A percentile compares a stretch with the other conserved stretches of the same genome.
These are phyloP conservation scores for Ogataea nonfermentans DNA, from an alignment of 805 yeast genomes.

Conservation along the genomic window DNA sequence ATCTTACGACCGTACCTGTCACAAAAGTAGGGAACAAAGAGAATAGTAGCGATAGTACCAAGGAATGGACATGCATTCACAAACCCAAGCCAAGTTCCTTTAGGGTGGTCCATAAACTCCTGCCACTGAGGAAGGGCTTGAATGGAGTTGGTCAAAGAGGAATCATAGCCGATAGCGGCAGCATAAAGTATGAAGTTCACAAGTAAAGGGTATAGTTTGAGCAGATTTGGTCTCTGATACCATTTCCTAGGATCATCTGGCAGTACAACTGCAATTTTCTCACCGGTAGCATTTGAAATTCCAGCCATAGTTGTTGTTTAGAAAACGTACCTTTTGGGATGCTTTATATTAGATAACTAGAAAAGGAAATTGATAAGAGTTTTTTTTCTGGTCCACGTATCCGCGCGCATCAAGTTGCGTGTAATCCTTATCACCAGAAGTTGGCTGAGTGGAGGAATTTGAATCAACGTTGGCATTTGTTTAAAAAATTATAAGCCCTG, in stretches of 20 bases:
- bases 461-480: too few species aligned
- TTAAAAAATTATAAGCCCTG: too few species aligned
- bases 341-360: too few species aligned
- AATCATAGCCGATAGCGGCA: conserved; percentile 18
- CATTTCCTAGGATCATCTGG: conserved; percentile 16
- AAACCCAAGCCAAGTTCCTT: conserved; percentile 19
- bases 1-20: conserved; percentile 15
- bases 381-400: too few species aligned
- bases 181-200: conserved; percentile 14
- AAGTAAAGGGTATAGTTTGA: conserved; percentile 10
- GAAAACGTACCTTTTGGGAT: too few species aligned
- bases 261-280: conserved; percentile 11
- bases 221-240: conserved; percentile 16
- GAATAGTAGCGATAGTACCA: conserved; percentile 13
- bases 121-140: conserved; percentile 16
- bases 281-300: conserved; percentile 11
- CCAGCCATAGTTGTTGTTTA: too few species aligned
- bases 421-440: too few species aligned
- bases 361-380: too few species aligned
- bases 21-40: conserved; percentile 13
- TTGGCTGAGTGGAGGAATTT: too few species aligned
- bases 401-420: too few species aligned
- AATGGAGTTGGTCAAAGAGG: conserved; percentile 16
- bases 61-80: conserved; percentile 17
- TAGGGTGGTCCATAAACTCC: conserved; percentile 13